Conservation (phyloP, 768 basidiomycete species). For the Lentinula guzmanii region DNA sequence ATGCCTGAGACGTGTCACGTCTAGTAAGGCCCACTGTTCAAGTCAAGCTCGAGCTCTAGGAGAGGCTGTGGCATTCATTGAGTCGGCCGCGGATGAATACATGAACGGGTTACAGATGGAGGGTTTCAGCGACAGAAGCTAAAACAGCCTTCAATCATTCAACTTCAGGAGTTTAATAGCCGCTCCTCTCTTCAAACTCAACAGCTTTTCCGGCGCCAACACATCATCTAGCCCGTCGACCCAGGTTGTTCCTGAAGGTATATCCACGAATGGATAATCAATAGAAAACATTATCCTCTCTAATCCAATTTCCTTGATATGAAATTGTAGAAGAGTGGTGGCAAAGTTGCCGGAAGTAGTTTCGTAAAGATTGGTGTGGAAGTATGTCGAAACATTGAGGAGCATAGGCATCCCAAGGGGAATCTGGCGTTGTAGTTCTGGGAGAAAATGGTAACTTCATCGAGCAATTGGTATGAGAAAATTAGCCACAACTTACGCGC, state of each 20-base stretch:
- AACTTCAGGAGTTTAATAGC: constrained; percentile 6
- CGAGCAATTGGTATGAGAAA: neutral
- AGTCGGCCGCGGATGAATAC: no score
- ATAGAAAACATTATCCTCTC: constrained; percentile 36
- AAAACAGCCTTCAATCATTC: neutral
- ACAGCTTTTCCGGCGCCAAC: constrained; percentile 1
- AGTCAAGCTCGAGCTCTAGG: no score
- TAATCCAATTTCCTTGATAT: constrained; percentile 32
- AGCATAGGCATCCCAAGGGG: constrained; percentile 26
- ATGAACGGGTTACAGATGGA: neutral
- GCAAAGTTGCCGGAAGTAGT: constrained; percentile 37
- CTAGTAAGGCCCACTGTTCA: no score
- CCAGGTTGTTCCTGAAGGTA: constrained; percentile 8
- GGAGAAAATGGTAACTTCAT: no score
- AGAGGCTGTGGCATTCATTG: no score
- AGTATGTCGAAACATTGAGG: constrained; percentile 30
- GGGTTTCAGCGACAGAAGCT: neutral
- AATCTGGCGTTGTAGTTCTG: neutral
- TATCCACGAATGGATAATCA: constrained; percentile 25
- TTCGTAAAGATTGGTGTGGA: constrained; percentile 32
- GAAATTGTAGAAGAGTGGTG: constrained; percentile 30
- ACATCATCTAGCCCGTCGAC: constrained; percentile 5
- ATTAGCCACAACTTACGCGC: constrained; percentile 21
- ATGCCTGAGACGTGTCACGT: no score
- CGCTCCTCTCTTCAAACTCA: constrained; percentile 2